Evolutionary conservation across 306 rosid genomes (phyloP), one percentile per base, ranked within the genome.

Genomic region (Prunus persica): DNA sequence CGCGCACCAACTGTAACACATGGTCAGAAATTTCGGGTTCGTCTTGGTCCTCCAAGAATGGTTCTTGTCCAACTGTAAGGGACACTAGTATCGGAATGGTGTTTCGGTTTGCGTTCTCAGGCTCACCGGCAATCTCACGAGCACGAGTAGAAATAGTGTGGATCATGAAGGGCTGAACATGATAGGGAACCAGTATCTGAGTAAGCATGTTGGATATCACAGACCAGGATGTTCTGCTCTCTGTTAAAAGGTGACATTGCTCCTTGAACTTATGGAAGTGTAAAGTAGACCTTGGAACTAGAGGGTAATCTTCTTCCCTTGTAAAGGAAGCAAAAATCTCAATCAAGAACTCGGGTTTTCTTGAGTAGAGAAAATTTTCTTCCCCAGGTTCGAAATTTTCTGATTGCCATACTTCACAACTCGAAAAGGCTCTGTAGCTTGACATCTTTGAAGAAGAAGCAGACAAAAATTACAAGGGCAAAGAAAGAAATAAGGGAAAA

Each of bases 121-220:
- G 80, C 6, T 76, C 46, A 30, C 50, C 6, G 15, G 67, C 76
- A 9, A 80, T 75, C 16, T 72, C 27, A 14, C 76, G 68, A 41
- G 67, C 80, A 2, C 34, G 32, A 8, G 13, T 25, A 6, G 62
- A 61, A 19, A 80, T 80, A 8, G 58, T 68, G 22, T 75, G 76
- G 58, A 80, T 80, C 58, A 75, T 68, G n/a, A 19, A 62, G 2
- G 80, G 80, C 52, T 80, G 84, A 63, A 52, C 72, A 27, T 69
- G 77, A 22, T 50, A n/a, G 30, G 84, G 84, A 27, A 80, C 80
- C 8, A 50, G 24, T 3, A 76, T 49, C 30, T 69, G 51, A 6
- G 84, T 75, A 54, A 80, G 80, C 72, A 75, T 69, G 58, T 3
- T 4, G 76, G 80, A 80, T 50, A 80, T 51, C 2, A 49, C 43